Percentiles rank a stretch among this genome's conserved stretches.
phyloP scores from a whole-genome alignment of 2,329 filamentous ascomycete species.

The Metarhizium guizhouense region DNA sequence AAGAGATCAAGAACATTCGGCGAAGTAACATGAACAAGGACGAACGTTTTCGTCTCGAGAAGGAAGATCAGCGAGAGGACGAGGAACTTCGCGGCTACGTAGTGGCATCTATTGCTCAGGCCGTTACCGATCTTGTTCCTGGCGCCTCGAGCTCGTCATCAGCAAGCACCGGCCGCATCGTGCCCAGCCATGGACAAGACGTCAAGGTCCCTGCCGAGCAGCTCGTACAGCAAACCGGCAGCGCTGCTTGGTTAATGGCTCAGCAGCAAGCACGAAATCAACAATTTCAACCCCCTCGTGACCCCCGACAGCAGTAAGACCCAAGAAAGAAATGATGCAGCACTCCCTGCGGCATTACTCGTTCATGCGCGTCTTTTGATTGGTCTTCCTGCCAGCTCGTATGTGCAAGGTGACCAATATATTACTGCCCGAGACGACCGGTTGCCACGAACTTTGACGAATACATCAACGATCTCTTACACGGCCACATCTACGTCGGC shows the following conservation, averaged over 20 bases:
- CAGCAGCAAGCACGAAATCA: conserved; percentile 33
- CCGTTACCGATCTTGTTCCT: conserved; percentile 60
- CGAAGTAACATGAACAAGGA: conserved; percentile 80
- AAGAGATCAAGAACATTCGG: conserved; percentile 80
- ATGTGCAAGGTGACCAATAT: background rate
- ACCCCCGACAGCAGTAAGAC: conserved; percentile 27
- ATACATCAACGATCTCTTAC: background rate
- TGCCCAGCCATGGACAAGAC: conserved; percentile 32
- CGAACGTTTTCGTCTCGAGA: conserved; percentile 70
- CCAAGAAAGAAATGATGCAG: background rate
- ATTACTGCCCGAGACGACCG: background rate
- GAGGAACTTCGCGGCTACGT: conserved; percentile 67
- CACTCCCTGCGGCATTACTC: background rate
- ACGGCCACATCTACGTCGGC: background rate
- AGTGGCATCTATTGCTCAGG: conserved; percentile 63
- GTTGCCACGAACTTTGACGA: conserved; percentile 2
- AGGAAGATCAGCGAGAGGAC: conserved; percentile 70
- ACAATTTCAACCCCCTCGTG: conserved; percentile 34
- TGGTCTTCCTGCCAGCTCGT: background rate
- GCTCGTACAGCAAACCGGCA: conserved; percentile 41
- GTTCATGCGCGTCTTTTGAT: background rate
- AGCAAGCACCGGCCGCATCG: conserved; percentile 4
- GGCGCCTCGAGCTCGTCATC: conserved; percentile 26
- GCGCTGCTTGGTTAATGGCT: conserved; percentile 41
- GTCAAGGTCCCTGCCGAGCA: conserved; percentile 54